phyloP scores from a whole-genome alignment of 305 asterid genomes.

The Fraxinus dipetala region DNA sequence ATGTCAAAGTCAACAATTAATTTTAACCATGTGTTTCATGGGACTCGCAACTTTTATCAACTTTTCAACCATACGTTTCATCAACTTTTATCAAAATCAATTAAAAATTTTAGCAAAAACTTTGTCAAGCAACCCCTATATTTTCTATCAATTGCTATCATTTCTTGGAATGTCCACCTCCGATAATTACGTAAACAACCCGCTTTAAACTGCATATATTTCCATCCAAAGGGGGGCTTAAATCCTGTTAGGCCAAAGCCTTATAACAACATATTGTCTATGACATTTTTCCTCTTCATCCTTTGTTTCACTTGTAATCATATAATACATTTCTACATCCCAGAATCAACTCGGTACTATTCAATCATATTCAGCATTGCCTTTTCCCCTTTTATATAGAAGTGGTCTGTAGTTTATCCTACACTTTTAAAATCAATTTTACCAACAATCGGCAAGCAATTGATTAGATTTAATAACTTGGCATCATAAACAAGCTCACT shows the following conservation, averaged over 20 bases:
- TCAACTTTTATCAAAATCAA: neutral
- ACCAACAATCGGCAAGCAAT: conserved; percentile 3
- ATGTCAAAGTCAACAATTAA: neutral
- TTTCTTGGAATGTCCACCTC: neutral
- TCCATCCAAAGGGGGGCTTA: neutral
- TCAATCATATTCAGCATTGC: neutral
- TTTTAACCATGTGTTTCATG: neutral
- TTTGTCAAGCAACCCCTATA: neutral
- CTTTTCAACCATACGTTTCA: neutral
- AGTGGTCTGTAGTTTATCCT: neutral
- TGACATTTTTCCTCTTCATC: neutral
- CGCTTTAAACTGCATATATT: neutral
- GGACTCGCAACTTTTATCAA: neutral
- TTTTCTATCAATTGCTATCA: neutral
- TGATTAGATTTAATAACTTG: neutral
- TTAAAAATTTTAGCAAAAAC: neutral
- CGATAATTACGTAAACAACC: neutral
- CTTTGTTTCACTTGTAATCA: neutral
- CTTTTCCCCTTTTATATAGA: neutral
- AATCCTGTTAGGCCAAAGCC: neutral
- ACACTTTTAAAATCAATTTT: neutral
- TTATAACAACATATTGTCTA: neutral
- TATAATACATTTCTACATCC: neutral
- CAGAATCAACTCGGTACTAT: neutral
- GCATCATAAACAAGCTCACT: neutral